Conservation (phyloP, 2,329 filamentous ascomycete species). For the Metarhizium guizhouense region DNA sequence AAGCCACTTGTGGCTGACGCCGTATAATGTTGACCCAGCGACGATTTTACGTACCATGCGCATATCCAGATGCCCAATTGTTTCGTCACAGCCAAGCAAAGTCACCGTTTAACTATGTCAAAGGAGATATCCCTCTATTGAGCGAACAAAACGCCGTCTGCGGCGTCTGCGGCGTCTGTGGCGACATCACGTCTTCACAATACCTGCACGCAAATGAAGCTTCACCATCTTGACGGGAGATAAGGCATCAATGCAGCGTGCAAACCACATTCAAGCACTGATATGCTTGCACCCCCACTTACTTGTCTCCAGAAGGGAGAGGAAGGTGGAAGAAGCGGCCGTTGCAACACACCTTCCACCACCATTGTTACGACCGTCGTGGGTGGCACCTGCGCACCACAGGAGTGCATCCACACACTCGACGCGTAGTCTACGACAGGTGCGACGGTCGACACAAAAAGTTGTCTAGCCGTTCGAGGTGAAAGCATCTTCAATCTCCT, state of each 20-base stretch:
- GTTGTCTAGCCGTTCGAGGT: neutral
- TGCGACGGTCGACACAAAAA: neutral
- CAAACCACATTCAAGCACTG: neutral
- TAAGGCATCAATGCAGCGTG: neutral
- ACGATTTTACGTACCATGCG: too few species aligned
- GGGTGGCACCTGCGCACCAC: neutral
- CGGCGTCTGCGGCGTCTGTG: neutral
- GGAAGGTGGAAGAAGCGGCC: too few species aligned
- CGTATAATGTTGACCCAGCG: neutral
- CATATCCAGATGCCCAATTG: neutral
- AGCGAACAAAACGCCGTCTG: neutral
- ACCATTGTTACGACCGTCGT: too few species aligned
- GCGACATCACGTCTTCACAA: neutral
- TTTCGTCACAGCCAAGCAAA: neutral
- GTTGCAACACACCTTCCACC: too few species aligned
- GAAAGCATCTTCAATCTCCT: constrained; percentile 4
- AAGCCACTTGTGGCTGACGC: neutral
- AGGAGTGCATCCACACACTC: constrained; percentile 6
- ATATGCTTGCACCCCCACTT: neutral
- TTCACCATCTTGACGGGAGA: neutral
- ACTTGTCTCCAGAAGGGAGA: too few species aligned
- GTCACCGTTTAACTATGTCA: too few species aligned
- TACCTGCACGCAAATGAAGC: neutral
- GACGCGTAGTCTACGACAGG: constrained; percentile 9
- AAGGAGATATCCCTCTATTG: neutral